phyloP scores from a whole-genome alignment of 257 asterid species.

The Rauvolfia tetraphylla region DNA sequence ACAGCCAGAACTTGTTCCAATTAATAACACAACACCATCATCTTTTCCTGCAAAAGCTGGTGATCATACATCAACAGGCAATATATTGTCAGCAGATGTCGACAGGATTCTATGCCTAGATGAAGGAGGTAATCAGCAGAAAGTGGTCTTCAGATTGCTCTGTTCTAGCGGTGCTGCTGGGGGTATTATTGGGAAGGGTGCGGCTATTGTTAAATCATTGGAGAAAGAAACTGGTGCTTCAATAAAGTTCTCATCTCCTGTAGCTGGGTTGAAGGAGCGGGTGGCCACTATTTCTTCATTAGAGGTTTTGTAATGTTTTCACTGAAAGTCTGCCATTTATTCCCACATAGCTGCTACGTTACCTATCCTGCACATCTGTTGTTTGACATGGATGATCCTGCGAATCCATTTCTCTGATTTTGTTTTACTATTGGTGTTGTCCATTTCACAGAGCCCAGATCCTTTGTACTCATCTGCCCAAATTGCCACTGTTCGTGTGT shows the following conservation, averaged over 20 bases:
- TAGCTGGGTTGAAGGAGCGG: constrained; percentile 47
- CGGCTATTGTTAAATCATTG: constrained; percentile 35
- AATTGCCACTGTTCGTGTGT: constrained; percentile 47
- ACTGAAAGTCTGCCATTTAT: constrained; percentile 17
- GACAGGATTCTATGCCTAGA: constrained; percentile 34
- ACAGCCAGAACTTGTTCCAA: constrained; percentile 18
- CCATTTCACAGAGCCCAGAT: constrained; percentile 37
- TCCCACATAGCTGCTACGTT: constrained; percentile 10
- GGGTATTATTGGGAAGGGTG: constrained; percentile 56
- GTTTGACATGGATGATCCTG: not conserved
- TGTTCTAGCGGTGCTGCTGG: constrained; percentile 48
- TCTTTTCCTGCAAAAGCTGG: constrained; percentile 19
- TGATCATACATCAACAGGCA: constrained; percentile 29
- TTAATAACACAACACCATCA: constrained; percentile 8
- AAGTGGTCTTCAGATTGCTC: constrained; percentile 47
- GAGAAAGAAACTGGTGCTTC: constrained; percentile 60
- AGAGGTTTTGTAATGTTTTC: constrained; percentile 35
- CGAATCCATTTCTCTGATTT: constrained; percentile 9
- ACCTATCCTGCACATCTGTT: constrained; percentile 4
- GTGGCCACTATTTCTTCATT: constrained; percentile 46
- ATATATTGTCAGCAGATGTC: constrained; percentile 33
- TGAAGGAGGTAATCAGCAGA: constrained; percentile 28
- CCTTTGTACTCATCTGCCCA: constrained; percentile 49
- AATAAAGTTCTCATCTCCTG: constrained; percentile 43
- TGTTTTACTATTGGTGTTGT: constrained; percentile 16